Evolutionary conservation across 495 filamentous ascomycete species (phyloP).

Genomic region (Astrocystis sublimbata): DNA sequence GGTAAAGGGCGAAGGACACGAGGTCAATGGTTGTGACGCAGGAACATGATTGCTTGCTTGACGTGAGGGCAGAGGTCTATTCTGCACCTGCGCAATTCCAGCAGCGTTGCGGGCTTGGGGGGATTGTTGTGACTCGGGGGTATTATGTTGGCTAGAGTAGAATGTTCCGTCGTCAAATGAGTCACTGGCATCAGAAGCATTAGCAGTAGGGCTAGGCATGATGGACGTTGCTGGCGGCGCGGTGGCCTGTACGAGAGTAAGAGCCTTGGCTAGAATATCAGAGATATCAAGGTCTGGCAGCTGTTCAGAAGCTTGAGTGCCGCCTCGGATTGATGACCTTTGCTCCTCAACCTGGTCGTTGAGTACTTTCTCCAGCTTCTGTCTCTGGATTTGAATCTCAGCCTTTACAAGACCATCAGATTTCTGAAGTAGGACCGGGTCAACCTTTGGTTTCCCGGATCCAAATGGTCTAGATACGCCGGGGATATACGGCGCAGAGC

Average conservation of each 20-base stretch:
- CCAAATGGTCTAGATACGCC: slow-evolving; percentile 34
- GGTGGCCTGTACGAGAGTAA: slow-evolving; percentile 61
- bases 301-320: slow-evolving; percentile 61
- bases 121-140: slow-evolving; percentile 45
- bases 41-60: slow-evolving; percentile 14
- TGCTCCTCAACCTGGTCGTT: slow-evolving; percentile 72
- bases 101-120: slow-evolving; percentile 43
- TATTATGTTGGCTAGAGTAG: slow-evolving; percentile 77
- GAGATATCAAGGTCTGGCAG: slow-evolving; percentile 73
- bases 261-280: slow-evolving; percentile 69
- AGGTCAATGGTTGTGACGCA: slow-evolving; percentile 12
- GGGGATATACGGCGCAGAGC: slow-evolving; percentile 25
- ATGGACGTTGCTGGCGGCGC: slow-evolving; percentile 49
- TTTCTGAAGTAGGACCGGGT: slow-evolving; percentile 81
- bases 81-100: slow-evolving; percentile 47
- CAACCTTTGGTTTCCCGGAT: slow-evolving; percentile 47
- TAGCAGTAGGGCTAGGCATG: slow-evolving; percentile 52
- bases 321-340: slow-evolving; percentile 51
- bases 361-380: slow-evolving; percentile 74
- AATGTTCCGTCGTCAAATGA: slow-evolving; percentile 93
- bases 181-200: slow-evolving; percentile 64
- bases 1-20: slow-evolving; percentile 16
- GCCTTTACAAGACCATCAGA: slow-evolving; percentile 81
- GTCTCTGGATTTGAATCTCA: slow-evolving; percentile 76
- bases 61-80: slow-evolving; percentile 13